phyloP scores from a whole-genome alignment of 2,329 filamentous ascomycete species.

The Setomelanomma holmii region DNA sequence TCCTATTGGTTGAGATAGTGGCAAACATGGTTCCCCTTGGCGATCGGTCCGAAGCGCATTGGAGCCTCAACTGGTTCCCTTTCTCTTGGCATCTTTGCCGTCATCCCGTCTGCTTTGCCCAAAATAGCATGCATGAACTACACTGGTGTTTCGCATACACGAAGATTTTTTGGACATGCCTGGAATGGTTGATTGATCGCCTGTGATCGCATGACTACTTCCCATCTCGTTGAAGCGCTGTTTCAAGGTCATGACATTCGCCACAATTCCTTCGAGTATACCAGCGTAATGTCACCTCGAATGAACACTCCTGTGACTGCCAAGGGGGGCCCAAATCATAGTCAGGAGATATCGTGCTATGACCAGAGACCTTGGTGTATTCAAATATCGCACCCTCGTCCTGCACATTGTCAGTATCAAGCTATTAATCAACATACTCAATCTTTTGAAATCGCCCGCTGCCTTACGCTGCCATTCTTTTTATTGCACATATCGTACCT shows the following conservation, averaged over 20 bases:
- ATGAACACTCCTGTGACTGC: too few relatives aligned
- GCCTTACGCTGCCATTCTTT: conserved; percentile 1
- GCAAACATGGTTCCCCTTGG: too few relatives aligned
- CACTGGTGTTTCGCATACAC: background rate
- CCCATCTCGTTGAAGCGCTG: background rate
- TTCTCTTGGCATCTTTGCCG: background rate
- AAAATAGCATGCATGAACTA: background rate
- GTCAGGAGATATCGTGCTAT: too few relatives aligned
- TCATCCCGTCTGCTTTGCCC: background rate
- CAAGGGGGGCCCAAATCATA: too few relatives aligned
- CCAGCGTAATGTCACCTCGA: conserved; percentile 5
- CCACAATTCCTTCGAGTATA: conserved; percentile 14
- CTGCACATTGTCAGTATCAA: too few relatives aligned
- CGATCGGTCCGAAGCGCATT: conserved; percentile 6
- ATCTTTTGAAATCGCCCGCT: background rate
- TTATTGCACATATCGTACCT: background rate
- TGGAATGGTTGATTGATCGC: background rate
- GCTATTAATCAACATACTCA: too few relatives aligned
- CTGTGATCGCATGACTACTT: conserved; percentile 1
- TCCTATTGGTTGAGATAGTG: too few relatives aligned
- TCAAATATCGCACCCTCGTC: too few relatives aligned
- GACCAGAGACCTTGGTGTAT: too few relatives aligned
- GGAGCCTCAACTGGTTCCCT: background rate
- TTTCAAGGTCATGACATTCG: conserved; percentile 16
- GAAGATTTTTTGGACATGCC: background rate